phyloP scores from a whole-genome alignment of 2,329 filamentous ascomycete genomes.

The Chaetomiaceae sp. region DNA sequence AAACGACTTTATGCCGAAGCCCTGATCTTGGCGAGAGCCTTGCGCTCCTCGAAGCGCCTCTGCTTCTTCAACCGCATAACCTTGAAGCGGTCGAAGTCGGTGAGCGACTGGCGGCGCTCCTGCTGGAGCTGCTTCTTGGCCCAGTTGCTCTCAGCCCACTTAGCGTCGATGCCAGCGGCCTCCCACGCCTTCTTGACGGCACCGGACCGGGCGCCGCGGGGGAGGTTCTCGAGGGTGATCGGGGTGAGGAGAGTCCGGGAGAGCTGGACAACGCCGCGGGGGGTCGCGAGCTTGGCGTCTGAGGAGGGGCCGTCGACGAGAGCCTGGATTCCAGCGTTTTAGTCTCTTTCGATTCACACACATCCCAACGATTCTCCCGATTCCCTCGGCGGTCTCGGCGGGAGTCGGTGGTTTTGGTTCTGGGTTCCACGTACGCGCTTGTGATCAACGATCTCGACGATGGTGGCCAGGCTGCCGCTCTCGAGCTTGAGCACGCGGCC shows the following conservation, averaged over 20 bases:
- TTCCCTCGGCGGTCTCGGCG: conserved; percentile 11
- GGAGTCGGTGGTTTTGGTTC: too few species aligned
- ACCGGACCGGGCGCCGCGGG: conserved; percentile 77
- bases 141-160: conserved; percentile 89
- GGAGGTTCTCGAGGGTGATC: conserved; percentile 79
- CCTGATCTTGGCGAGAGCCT: conserved; percentile 91
- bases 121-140: conserved; percentile 88
- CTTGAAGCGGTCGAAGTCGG: conserved; percentile 99
- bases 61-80: conserved; percentile 99
- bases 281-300: conserved; percentile 71
- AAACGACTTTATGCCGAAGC: conserved; percentile 59
- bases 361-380: neutral
- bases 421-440: conserved; percentile 91
- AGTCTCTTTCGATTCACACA: conserved; percentile 21
- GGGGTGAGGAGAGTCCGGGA: conserved; percentile 82
- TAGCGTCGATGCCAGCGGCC: conserved; percentile 82
- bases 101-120: conserved; percentile 82
- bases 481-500: conserved; percentile 94
- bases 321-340: conserved; percentile 56
- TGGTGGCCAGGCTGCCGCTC: conserved; percentile 80
- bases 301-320: conserved; percentile 91
- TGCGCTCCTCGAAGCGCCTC: conserved; percentile 96
- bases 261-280: conserved; percentile 82
- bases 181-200: conserved; percentile 86
- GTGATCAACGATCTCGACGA: conserved; percentile 99